phyloP scores from a whole-genome alignment of 352 stramenopile genomes.

The Phytophthora melonis region DNA sequence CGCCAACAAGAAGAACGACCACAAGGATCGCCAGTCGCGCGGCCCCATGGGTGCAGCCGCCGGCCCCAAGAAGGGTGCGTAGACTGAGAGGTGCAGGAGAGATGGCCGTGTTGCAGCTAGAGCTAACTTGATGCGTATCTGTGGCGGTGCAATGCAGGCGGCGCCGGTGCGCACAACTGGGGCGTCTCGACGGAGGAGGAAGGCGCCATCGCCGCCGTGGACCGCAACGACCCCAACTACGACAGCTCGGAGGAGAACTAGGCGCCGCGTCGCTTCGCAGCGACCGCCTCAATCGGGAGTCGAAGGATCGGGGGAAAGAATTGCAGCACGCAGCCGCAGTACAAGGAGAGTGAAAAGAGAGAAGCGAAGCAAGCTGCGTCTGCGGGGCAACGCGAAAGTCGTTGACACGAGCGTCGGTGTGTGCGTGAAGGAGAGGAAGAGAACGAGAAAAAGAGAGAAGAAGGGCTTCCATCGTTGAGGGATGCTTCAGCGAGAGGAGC shows the following conservation, averaged over 20 bases:
- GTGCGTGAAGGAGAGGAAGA: background rate
- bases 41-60: constrained; percentile 56
- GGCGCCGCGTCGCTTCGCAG: background rate
- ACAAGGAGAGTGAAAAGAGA: no score
- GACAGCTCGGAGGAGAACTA: constrained; percentile 58
- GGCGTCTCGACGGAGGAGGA: constrained; percentile 59
- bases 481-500: background rate
- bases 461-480: background rate
- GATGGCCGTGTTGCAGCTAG: background rate
- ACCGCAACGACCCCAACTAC: constrained; percentile 87
- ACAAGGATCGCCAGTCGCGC: constrained; percentile 87
- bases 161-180: constrained; percentile 88
- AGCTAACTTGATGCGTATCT: background rate
- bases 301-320: background rate
- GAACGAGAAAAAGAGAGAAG: background rate
- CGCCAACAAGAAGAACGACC: constrained; percentile 87
- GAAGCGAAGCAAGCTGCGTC: no score
- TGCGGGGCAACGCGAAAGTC: no score
- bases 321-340: background rate
- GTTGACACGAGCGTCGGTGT: background rate
- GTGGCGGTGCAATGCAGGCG: constrained; percentile 42
- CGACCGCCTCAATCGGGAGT: background rate
- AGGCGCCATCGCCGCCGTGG: constrained; percentile 50
- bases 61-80: constrained; percentile 71
- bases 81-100: constrained; percentile 8